A percentile compares a stretch with the other conserved stretches of the same genome.
phyloP scores from a whole-genome alignment of 2,329 filamentous ascomycete species.

The Hymenoscyphus scutula region DNA sequence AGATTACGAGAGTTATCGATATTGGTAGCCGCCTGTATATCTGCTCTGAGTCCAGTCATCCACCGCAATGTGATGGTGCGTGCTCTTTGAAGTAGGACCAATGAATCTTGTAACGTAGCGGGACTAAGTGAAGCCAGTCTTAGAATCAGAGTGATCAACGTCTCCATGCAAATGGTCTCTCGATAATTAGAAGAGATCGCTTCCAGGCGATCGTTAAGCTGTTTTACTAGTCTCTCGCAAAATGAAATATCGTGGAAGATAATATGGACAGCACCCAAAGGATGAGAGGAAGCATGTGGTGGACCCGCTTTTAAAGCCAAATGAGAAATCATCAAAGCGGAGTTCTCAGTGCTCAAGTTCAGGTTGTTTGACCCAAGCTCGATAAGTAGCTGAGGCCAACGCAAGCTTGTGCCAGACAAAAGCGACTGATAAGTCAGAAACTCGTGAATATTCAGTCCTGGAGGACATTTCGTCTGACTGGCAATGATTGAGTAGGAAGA shows the following conservation, averaged over 20 bases:
- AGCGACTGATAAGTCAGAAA: slow-evolving; percentile 48
- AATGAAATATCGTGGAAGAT: slow-evolving; percentile 54
- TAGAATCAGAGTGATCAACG: slow-evolving; percentile 50
- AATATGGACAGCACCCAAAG: slow-evolving; percentile 48
- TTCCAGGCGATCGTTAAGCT: slow-evolving; percentile 47
- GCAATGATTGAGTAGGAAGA: slow-evolving; percentile 45
- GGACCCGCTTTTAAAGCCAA: slow-evolving; percentile 54
- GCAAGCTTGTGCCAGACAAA: slow-evolving; percentile 32
- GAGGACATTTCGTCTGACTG: slow-evolving; percentile 46
- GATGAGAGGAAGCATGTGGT: no score
- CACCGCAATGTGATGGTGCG: slow-evolving; percentile 48
- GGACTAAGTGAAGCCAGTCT: slow-evolving; percentile 39
- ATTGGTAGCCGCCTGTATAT: slow-evolving; percentile 43
- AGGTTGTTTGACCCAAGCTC: slow-evolving; percentile 54
- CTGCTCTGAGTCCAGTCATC: slow-evolving; percentile 46
- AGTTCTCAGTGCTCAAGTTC: slow-evolving; percentile 57
- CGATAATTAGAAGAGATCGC: slow-evolving; percentile 55
- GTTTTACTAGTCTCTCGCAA: slow-evolving; percentile 46
- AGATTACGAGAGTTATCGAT: slow-evolving; percentile 39
- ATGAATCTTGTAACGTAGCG: no score
- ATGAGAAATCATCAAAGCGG: slow-evolving; percentile 48
- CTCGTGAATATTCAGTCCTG: slow-evolving; percentile 46
- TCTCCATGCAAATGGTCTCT: slow-evolving; percentile 57
- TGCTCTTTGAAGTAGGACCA: slow-evolving; percentile 44
- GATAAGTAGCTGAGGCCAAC: slow-evolving; percentile 48